phyloP scores from a whole-genome alignment of 2,329 filamentous ascomycete genomes.

The Penicillium griseofulvum region DNA sequence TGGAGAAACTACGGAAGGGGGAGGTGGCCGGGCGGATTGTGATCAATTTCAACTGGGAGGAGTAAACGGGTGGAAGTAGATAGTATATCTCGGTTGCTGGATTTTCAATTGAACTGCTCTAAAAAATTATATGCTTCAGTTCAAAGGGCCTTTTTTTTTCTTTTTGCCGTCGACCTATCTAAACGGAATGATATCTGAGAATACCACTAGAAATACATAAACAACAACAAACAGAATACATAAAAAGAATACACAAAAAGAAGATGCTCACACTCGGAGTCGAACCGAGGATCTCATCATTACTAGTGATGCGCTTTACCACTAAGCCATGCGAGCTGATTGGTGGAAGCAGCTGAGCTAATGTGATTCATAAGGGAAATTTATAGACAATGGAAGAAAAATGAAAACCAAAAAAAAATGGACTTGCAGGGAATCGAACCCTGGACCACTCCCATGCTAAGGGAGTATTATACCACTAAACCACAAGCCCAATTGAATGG shows the following conservation, averaged over 20 bases:
- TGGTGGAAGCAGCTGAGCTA: background rate
- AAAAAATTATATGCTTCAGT: background rate
- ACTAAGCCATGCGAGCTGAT: slow-evolving; percentile 7
- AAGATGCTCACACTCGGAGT: slow-evolving; percentile 6
- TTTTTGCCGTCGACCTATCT: too few species aligned
- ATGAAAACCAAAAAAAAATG: slow-evolving; percentile 23
- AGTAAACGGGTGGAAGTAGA: background rate
- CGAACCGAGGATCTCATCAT: slow-evolving; percentile 10
- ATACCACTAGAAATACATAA: too few species aligned
- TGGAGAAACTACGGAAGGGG: slow-evolving; percentile 50
- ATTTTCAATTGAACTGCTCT: background rate
- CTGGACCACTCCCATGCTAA: slow-evolving; percentile 49
- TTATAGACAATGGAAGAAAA: background rate
- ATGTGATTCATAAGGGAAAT: background rate
- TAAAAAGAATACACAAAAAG: background rate
- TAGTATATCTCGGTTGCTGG: background rate
- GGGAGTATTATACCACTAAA: slow-evolving; percentile 50
- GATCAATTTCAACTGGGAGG: slow-evolving; percentile 50
- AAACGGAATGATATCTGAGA: too few species aligned
- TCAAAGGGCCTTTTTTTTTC: too few species aligned
- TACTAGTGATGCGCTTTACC: slow-evolving; percentile 11
- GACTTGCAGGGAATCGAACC: slow-evolving; percentile 51
- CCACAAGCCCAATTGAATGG: slow-evolving; percentile 32
- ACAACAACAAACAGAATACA: too few species aligned
- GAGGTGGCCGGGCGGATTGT: slow-evolving; percentile 55